Percentiles rank a stretch among this genome's conserved stretches.
Conservation (phyloP, 2,329 filamentous ascomycete species). For the Cercospora beticola region DNA sequence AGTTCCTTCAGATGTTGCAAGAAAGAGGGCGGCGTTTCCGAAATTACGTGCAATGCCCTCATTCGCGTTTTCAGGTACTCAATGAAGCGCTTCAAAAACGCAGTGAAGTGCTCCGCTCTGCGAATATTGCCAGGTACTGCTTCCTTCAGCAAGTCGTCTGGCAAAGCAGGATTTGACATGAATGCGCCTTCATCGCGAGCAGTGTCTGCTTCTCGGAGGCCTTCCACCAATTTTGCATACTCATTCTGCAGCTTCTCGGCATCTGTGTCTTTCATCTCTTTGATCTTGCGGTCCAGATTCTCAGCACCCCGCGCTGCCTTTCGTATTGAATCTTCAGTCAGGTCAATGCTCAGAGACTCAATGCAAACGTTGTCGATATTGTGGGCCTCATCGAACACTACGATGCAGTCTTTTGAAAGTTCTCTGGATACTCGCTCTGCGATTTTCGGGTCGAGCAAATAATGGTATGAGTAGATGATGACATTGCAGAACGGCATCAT, state of each 20-base stretch:
- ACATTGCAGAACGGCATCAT: conserved; percentile 99
- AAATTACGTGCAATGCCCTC: conserved; percentile 97
- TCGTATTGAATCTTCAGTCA: conserved; percentile 90
- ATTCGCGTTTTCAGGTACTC: conserved; percentile 94
- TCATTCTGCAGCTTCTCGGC: conserved; percentile 92
- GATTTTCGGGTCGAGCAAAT: conserved; percentile 95
- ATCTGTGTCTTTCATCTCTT: conserved; percentile 93
- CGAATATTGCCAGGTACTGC: conserved; percentile 95
- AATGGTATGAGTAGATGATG: conserved; percentile 99
- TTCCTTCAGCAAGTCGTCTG: conserved; percentile 91
- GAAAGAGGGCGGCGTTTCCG: conserved; percentile 93
- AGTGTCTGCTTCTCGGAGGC: conserved; percentile 82
- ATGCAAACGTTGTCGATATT: conserved; percentile 99
- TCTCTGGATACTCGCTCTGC: conserved; percentile 93
- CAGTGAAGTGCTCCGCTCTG: conserved; percentile 90
- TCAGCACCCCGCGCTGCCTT: conserved; percentile 87
- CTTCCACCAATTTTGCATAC: conserved; percentile 92
- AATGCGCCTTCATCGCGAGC: conserved; percentile 91
- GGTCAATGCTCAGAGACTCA: conserved; percentile 91
- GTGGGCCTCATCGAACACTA: conserved; percentile 97
- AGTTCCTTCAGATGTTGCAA: conserved; percentile 89
- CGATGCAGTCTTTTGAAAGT: conserved; percentile 95
- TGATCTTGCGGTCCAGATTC: conserved; percentile 86
- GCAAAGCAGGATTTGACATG: conserved; percentile 93
- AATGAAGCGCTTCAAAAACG: conserved; percentile 93